Evolutionary conservation across 148 eudicot genomes (phyloP), one percentile per base, ranked within the genome.

Genomic region (Vaccinium darrowii): DNA sequence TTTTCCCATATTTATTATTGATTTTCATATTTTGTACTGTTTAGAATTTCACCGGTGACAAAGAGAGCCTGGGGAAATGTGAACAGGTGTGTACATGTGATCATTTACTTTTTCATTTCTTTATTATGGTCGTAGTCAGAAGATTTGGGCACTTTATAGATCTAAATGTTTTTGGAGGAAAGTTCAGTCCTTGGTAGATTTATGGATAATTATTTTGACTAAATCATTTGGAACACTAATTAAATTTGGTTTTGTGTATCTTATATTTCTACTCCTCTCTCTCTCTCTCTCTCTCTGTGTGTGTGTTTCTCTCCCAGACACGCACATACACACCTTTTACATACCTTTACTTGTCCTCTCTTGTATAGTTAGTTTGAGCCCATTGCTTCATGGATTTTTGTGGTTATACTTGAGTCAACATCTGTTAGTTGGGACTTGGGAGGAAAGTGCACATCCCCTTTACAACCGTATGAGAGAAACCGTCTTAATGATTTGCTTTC

Each of bases 51-150:
- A 89, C 95, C 25, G 99, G 99, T 77, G 96, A 97, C 86, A 89
- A 73, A 86, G 93, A 91, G 89, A 92, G 84, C 86, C 91, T 97
- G 84, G 99, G 99, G 63, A 97, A 95, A 90, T 97, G 99, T 88
- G 99, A 97, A 89, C 98, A 94, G 99, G 99, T 97, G 49, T 69
- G 92, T 87, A 50, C 82, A 79, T 72, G n/a, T 13, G 9, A 56
- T 84, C 82, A 58, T 52, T 50, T 81, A 76, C 15, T 8, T 39
- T 56, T 7, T 43, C 43, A 76, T 65, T 81, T 82, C 8, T 71
- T 52, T 11, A 15, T 52, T 80, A 36, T 43, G 72, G 33, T 21
- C 21, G 72, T 18, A 30, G 5, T 56, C 21, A 69, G 75, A 84
- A 84, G 19, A 79, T 79, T 65, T 78, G 60, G 50, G 43, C 30